Base-by-base conservation (phyloP, 345 rosid species). In the thale cress (Arabidopsis thaliana) region DNA sequence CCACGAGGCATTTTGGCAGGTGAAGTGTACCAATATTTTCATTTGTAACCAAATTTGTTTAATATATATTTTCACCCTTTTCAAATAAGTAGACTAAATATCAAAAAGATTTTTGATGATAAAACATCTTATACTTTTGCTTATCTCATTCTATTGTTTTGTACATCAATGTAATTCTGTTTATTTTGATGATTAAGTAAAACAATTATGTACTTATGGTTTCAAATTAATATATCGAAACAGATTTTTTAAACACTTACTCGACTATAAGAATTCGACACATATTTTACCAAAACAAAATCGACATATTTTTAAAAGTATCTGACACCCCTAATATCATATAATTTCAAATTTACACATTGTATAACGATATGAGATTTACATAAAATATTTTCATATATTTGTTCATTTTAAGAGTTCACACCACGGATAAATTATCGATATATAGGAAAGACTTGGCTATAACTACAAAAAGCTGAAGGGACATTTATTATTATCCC, bases 1-100 rank as follows among this genome's bases (percentile, higher is more conserved):
- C 65, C 80, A 76, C 66, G 80, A 76, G 75, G 71, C 65, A 44
- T 61, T 76, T 76, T 76, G 80, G 80, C 75, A 53, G 80, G 80
- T 76, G 65, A 30, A 25, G 6, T 57, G 1, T 53, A 76, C 80
- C 80, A 60, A 69, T 41, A 61, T 53, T 69, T 52, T 13, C 23
- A 37, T 34, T 25, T 1, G 11, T 63, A 73, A 73, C 36, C 41
- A 22, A 23, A 12, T 62, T 49, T 4, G 0, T 52, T 52, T 52
- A 28, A 28, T 28, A 3, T 28, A 28, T 30, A 5, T 36, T 33
- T 46, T 24, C 22, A 44, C 20, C 1, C 3, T 20, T 28, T 28
- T 12, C 22, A 30, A 32, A 25, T 12, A 28, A 1, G 5, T 55
- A 6, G 10, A 44, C 22, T 6, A 14, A 14, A 14, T 14, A n/a